Evolutionary conservation across 2,329 filamentous ascomycete species (phyloP).

Genomic region (Neospermospora avenae): DNA sequence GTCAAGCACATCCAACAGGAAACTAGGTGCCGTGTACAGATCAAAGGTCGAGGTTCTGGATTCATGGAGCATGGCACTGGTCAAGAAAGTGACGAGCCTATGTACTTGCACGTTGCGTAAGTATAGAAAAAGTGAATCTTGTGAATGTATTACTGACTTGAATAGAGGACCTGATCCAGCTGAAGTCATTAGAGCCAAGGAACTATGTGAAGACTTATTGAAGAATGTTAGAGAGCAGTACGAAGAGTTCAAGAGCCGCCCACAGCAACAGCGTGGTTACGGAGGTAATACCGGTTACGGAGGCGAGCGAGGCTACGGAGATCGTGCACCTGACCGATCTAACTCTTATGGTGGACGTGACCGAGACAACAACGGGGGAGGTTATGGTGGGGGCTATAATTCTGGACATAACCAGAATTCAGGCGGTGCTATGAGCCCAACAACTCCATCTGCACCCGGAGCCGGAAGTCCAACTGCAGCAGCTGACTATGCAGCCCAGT

Average conservation of each 20-base stretch:
- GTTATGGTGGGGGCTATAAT: constrained; percentile 37
- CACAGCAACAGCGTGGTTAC: constrained; percentile 62
- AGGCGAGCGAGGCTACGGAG: constrained; percentile 48
- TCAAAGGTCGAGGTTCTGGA: constrained; percentile 93
- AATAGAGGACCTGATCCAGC: constrained; percentile 77
- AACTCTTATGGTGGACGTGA: constrained; percentile 39
- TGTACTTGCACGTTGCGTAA: constrained; percentile 95
- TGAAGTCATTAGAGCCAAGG: constrained; percentile 83
- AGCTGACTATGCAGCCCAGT: constrained; percentile 74
- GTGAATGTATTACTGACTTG: constrained; percentile 1
- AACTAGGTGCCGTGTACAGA: constrained; percentile 93
- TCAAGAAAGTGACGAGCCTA: constrained; percentile 87
- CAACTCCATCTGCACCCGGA: constrained; percentile 41
- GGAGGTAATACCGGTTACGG: constrained; percentile 44
- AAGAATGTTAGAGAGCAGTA: constrained; percentile 86
- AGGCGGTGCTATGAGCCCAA: constrained; percentile 38
- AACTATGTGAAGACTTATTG: constrained; percentile 84
- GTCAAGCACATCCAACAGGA: constrained; percentile 98
- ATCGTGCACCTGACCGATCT: constrained; percentile 47
- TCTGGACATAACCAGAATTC: constrained; percentile 34
- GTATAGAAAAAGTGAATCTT: constrained; percentile 36
- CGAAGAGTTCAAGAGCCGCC: constrained; percentile 80
- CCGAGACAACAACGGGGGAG: constrained; percentile 37
- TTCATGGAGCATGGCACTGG: constrained; percentile 90
- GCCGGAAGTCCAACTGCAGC: constrained; percentile 43